phyloP scores from a whole-genome alignment of 306 rosid genomes.

The Pyrus pyrifolia region DNA sequence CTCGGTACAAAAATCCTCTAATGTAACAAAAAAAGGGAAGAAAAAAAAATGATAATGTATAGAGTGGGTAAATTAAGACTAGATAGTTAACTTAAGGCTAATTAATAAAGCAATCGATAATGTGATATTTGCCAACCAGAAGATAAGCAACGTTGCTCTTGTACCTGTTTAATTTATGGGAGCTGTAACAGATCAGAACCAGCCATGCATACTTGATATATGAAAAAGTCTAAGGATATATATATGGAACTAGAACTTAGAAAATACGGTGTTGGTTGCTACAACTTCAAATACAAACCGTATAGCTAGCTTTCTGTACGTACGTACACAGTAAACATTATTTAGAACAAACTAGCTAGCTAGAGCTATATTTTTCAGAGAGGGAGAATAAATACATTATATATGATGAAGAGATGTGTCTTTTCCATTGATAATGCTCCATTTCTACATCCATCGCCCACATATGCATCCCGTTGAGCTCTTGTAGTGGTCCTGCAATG shows the following conservation, averaged over 20 bases:
- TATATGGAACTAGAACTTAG: neutral
- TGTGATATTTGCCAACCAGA: too few relatives aligned
- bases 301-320: neutral
- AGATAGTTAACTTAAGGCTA: too few relatives aligned
- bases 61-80: too few relatives aligned
- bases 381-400: neutral
- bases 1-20: too few relatives aligned
- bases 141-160: too few relatives aligned
- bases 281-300: neutral
- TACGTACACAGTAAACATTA: neutral
- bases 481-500: neutral
- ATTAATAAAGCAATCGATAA: too few relatives aligned
- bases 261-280: neutral
- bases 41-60: too few relatives aligned
- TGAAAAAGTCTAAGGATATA: neutral
- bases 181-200: too few relatives aligned
- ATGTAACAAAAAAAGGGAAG: too few relatives aligned
- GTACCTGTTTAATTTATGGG: too few relatives aligned
- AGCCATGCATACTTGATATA: neutral
- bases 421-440: neutral
- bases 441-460: neutral
- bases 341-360: constrained; percentile 1
- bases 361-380: neutral
- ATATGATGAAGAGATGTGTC: neutral
- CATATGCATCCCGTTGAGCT: neutral